These are phyloP conservation scores for Yamadazyma trypodendri DNA, from an alignment of 1,139 yeast genomes.

Conservation along the genomic window DNA sequence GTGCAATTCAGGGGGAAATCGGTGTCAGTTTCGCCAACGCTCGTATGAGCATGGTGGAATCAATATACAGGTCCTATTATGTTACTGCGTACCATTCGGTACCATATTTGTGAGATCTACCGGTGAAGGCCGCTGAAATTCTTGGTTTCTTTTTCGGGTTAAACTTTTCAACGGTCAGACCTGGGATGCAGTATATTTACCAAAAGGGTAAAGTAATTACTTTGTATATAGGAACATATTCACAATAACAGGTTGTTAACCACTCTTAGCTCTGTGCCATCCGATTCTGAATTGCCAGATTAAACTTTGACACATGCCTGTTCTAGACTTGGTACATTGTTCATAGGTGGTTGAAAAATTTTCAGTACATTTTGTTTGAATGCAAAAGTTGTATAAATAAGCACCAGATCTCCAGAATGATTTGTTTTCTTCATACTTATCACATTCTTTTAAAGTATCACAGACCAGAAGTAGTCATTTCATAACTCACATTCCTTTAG, in stretches of 20 bases:
- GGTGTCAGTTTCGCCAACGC: not conserved
- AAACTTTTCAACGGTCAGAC: constrained; percentile 1
- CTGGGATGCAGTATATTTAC: constrained; percentile 1
- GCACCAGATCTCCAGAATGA: not conserved
- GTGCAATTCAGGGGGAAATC: not conserved
- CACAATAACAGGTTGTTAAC: not conserved
- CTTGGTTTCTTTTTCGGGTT: not conserved
- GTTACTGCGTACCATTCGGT: not conserved
- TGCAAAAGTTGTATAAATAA: constrained; percentile 6
- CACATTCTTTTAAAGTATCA: constrained; percentile 1
- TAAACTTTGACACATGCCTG: not conserved
- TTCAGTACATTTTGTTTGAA: not conserved
- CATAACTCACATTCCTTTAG: constrained; percentile 8
- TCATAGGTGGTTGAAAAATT: not conserved
- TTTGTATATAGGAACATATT: not conserved
- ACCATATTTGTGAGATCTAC: constrained; percentile 1
- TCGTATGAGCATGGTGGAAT: not conserved
- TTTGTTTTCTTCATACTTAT: constrained; percentile 2
- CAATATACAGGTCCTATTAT: constrained; percentile 1
- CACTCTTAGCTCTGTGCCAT: not conserved
- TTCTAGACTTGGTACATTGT: constrained; percentile 6
- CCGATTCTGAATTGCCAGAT: constrained; percentile 1
- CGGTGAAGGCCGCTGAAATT: not conserved
- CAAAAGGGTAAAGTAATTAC: constrained; percentile 3
- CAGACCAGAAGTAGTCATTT: constrained; percentile 2